Base-by-base conservation (phyloP, 371 early-diverging fungal genomes). In the Mucor velutinosus region DNA sequence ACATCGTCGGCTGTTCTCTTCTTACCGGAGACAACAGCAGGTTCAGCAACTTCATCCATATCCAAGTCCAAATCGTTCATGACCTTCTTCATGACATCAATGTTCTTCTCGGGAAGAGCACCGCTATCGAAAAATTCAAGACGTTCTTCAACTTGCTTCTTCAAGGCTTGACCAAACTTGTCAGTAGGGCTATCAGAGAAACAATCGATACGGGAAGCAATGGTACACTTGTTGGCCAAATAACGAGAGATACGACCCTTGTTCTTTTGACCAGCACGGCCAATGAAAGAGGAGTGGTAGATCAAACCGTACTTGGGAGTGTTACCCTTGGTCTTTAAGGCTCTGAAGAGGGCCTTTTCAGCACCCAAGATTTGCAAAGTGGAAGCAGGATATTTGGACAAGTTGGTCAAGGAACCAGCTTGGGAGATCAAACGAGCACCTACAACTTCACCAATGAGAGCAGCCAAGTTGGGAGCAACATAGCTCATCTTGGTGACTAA, bases 271-370 rank as follows among this genome's bases (percentile, higher is more conserved):
- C 94, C 95, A 12, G 98, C 97, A 62, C 95, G 91, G 58, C 95
- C 95, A 74, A 99, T 96, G 82, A 95, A 97, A 21, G 95, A 90
- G 23, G 96, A 94, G 88, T 98, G 93, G 85, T 94, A 99, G 78
- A 99, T 93, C 58, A 99, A 87, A 77, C 99, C 99, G 77, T 98
- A 99, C 80, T 99, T 99, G 76, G 99, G 99, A 3, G 99, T 99
- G 85, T 96, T 96, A 47, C 96, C 96, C 74, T 92, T 92, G 43
- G 95, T 97, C 89, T 99, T 99, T 70, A 99, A 86, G 25, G 99
- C 97, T 70, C 97, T 86, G 92, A 97, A 98, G 47, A 98, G 92
- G 27, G 99, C 98, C 90, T 99, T 99, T 80, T 99, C 99, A 60
- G 99, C 99, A 74, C 99, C 99, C 29, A 99, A 86, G 73, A 99